These are phyloP conservation scores for Eucalyptus microcorys DNA, from an alignment of 345 rosid species.

Conservation along the genomic window DNA sequence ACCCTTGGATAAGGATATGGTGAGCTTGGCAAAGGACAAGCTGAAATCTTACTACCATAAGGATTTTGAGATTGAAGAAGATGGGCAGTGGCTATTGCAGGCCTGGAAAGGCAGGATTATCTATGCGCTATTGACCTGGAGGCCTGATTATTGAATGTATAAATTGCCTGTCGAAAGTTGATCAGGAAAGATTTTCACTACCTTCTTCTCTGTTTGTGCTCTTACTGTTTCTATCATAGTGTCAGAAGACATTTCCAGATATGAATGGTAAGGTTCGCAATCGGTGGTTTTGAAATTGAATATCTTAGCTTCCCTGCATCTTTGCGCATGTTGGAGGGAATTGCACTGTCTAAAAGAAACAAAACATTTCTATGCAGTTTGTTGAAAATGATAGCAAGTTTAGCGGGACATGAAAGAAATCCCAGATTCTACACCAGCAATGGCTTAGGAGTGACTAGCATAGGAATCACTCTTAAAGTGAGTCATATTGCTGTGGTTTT, in stretches of 20 bases:
- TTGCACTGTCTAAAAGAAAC: not conserved
- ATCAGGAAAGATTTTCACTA: not conserved
- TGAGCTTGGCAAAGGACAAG: constrained; percentile 10
- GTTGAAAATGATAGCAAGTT: not conserved
- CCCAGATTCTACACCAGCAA: not conserved
- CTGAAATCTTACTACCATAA: constrained; percentile 12
- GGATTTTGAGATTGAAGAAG: constrained; percentile 28
- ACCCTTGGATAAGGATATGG: constrained; percentile 13
- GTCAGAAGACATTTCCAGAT: not conserved
- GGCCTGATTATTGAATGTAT: not conserved
- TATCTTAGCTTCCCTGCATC: not conserved
- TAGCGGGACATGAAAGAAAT: not conserved
- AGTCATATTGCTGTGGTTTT: not conserved
- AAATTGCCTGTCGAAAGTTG: not conserved
- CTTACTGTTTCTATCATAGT: not conserved
- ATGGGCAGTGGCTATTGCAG: constrained; percentile 27
- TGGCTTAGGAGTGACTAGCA: not conserved
- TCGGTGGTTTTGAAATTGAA: not conserved
- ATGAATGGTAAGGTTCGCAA: not conserved
- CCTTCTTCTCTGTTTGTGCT: not conserved
- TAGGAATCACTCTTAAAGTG: not conserved
- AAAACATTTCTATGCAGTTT: not conserved
- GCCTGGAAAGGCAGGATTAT: constrained; percentile 34
- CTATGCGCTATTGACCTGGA: constrained; percentile 22
- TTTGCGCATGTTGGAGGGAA: not conserved